Percentiles rank a stretch among this genome's conserved stretches.
phyloP scores from a whole-genome alignment of 2,329 filamentous ascomycete species.

The Parascedosporium putredinis region DNA sequence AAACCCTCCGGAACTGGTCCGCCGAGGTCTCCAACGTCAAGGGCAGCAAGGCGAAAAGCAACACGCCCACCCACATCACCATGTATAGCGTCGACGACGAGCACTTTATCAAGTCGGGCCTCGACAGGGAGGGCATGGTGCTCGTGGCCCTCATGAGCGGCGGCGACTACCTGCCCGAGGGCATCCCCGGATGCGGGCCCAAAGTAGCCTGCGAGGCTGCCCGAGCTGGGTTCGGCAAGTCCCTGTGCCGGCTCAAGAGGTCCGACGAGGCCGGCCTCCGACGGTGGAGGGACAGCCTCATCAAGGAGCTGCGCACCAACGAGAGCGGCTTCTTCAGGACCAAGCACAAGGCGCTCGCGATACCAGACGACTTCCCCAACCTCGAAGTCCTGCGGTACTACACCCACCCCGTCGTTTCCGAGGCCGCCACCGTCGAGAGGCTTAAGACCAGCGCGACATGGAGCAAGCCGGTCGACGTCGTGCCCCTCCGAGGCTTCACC shows the following conservation, averaged over 20 bases:
- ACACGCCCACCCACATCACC: slow-evolving; percentile 73
- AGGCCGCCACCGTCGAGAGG: slow-evolving; percentile 40
- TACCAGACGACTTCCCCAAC: slow-evolving; percentile 76
- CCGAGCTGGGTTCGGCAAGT: slow-evolving; percentile 71
- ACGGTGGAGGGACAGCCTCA: slow-evolving; percentile 62
- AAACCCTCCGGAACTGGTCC: slow-evolving; percentile 74
- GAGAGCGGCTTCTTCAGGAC: slow-evolving; percentile 69
- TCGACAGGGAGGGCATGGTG: slow-evolving; percentile 85
- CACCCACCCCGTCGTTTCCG: slow-evolving; percentile 74
- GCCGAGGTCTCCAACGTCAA: slow-evolving; percentile 56
- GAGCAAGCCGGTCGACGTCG: slow-evolving; percentile 53
- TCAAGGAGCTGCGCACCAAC: slow-evolving; percentile 72
- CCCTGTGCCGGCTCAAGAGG: slow-evolving; percentile 55
- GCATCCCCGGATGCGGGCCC: slow-evolving; percentile 76
- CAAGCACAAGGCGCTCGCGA: slow-evolving; percentile 60
- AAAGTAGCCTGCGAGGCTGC: slow-evolving; percentile 87
- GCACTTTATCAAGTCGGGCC: slow-evolving; percentile 37
- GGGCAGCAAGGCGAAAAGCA: too few species aligned
- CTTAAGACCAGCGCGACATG: slow-evolving; percentile 46
- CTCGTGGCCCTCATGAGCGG: slow-evolving; percentile 90
- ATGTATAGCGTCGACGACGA: slow-evolving; percentile 60
- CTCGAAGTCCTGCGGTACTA: slow-evolving; percentile 75
- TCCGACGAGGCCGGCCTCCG: slow-evolving; percentile 49
- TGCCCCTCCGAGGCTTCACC: slow-evolving; percentile 61
- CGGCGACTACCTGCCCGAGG: slow-evolving; percentile 84